These are phyloP conservation scores for Lantana camara DNA, from an alignment of 257 asterid genomes.

Conservation along the genomic window DNA sequence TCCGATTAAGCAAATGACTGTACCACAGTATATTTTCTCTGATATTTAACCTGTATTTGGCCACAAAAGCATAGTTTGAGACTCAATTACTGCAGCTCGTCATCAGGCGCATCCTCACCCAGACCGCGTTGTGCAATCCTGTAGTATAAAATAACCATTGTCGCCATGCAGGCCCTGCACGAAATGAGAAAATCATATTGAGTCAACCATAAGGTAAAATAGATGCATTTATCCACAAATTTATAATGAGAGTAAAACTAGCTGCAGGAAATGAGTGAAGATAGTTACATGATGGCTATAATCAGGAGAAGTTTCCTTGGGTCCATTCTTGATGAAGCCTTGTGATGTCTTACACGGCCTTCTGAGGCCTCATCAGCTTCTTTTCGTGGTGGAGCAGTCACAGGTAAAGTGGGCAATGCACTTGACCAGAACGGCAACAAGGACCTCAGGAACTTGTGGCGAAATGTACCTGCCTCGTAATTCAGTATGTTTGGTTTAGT, in stretches of 20 bases:
- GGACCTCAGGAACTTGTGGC: constrained; percentile 80
- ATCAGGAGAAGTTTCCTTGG: constrained; percentile 89
- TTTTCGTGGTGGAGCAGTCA: constrained; percentile 87
- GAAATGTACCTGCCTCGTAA: constrained; percentile 58
- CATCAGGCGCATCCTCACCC: constrained; percentile 53
- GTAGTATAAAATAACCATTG: constrained; percentile 93
- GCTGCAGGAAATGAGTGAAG: constrained; percentile 18
- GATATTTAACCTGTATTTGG: too few species aligned
- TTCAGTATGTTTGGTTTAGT: constrained; percentile 14
- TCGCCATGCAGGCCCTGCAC: constrained; percentile 97
- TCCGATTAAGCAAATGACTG: too few species aligned
- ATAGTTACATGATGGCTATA: constrained; percentile 32
- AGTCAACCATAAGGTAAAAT: background rate
- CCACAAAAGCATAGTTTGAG: background rate
- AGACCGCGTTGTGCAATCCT: constrained; percentile 76
- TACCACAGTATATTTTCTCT: too few species aligned
- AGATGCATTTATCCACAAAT: background rate
- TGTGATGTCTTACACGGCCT: constrained; percentile 70
- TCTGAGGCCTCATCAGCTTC: constrained; percentile 75
- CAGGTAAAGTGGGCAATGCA: constrained; percentile 84
- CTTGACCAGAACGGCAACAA: constrained; percentile 96
- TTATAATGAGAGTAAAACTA: background rate
- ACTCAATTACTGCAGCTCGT: constrained; percentile 43
- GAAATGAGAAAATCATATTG: background rate
- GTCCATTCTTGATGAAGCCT: constrained; percentile 82